These are phyloP conservation scores for Neophaeococcomyces aloes DNA, from an alignment of 2,329 filamentous ascomycete genomes.

Conservation along the genomic window DNA sequence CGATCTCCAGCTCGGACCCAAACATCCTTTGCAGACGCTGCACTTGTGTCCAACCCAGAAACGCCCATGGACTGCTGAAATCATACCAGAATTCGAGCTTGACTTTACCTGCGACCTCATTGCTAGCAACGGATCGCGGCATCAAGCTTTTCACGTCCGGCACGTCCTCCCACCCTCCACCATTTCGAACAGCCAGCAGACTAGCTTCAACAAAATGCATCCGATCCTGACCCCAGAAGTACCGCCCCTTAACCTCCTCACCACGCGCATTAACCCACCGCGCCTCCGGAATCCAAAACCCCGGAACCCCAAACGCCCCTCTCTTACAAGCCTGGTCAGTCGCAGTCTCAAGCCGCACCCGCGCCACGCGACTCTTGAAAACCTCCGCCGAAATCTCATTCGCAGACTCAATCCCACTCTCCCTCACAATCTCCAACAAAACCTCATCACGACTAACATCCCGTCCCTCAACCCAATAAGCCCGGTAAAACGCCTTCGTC, in stretches of 20 bases:
- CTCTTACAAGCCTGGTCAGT: constrained; percentile 8
- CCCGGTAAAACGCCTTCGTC: constrained; percentile 7
- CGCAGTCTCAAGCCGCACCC: constrained; percentile 8
- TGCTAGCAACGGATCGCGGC: constrained; percentile 4
- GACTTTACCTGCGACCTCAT: constrained; percentile 3
- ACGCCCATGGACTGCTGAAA: constrained; percentile 16
- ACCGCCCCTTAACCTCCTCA: constrained; percentile 1
- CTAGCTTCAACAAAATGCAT: constrained; percentile 13
- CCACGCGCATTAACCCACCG: not conserved
- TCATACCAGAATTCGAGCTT: constrained; percentile 17
- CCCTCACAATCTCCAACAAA: constrained; percentile 5
- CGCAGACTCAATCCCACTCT: constrained; percentile 3
- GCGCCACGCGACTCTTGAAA: constrained; percentile 7
- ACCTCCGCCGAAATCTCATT: too few species aligned
- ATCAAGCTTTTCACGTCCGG: constrained; percentile 5
- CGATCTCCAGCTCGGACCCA: constrained; percentile 11
- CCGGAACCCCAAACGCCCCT: constrained; percentile 12
- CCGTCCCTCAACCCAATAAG: constrained; percentile 13
- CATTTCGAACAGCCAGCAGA: constrained; percentile 6
- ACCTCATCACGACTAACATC: constrained; percentile 9
- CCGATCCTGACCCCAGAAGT: constrained; percentile 16
- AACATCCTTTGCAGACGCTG: constrained; percentile 10
- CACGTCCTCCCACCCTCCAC: not conserved
- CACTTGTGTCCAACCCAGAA: constrained; percentile 13
- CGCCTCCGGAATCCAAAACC: constrained; percentile 9